A percentile compares a stretch with the other conserved stretches of the same genome.
Evolutionary conservation across 148 eudicot genomes (phyloP).

Genomic region (Chenopodium quinoa): DNA sequence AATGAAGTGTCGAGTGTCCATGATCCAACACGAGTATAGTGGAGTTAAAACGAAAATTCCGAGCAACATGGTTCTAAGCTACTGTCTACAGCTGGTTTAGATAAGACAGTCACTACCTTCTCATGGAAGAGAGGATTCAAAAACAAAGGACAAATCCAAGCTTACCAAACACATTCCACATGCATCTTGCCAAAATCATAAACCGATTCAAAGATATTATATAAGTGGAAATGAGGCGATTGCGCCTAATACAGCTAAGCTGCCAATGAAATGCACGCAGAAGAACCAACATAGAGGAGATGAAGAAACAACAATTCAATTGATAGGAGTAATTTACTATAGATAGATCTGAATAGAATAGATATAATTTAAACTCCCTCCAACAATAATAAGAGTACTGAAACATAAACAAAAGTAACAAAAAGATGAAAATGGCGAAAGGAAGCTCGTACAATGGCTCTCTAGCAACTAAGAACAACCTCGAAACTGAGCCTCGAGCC

Average conservation of each 20-base stretch:
- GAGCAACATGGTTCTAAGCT: background rate
- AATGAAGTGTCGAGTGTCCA: background rate
- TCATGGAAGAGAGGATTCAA: background rate
- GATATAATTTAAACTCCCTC: constrained; percentile 13
- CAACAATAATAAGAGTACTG: constrained; percentile 26
- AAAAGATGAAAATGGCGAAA: constrained; percentile 29
- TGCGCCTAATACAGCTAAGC: background rate
- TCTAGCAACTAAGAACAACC: constrained; percentile 12
- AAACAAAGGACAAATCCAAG: background rate
- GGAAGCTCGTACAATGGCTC: constrained; percentile 13
- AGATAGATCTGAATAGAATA: background rate
- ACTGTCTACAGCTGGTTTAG: background rate
- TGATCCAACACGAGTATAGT: background rate
- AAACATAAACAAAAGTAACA: constrained; percentile 25
- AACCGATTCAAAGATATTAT: background rate
- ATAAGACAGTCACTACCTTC: background rate
- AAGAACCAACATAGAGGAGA: constrained; percentile 5
- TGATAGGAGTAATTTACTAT: background rate
- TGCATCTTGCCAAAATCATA: background rate
- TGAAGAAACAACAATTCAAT: background rate
- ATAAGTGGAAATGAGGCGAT: background rate
- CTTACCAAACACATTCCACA: background rate
- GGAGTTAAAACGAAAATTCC: background rate
- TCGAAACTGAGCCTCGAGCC: constrained; percentile 22
- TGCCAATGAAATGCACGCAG: background rate